phyloP scores from a whole-genome alignment of 805 yeast species.

The Wickerhamomyces bovis region DNA sequence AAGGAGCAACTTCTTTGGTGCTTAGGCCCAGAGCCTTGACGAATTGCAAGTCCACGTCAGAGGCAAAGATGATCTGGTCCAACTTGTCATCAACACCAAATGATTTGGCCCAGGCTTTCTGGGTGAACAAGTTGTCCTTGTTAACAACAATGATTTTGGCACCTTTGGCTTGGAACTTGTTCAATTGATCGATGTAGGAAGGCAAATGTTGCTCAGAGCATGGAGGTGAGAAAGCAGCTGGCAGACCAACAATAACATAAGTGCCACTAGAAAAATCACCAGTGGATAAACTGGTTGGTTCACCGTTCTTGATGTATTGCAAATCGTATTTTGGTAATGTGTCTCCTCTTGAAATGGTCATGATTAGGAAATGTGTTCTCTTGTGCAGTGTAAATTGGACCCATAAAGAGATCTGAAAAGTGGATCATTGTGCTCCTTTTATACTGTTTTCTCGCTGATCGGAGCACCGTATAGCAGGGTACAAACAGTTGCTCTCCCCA shows the following conservation, averaged over 20 bases:
- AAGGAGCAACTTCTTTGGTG: constrained; percentile 44
- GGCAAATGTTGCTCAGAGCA: constrained; percentile 69
- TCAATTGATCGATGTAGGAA: constrained; percentile 34
- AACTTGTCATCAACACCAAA: constrained; percentile 27
- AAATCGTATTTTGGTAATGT: constrained; percentile 19
- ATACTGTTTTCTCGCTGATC: not conserved
- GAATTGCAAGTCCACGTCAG: constrained; percentile 56
- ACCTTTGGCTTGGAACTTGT: constrained; percentile 46
- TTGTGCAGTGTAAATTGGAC: too few relatives aligned
- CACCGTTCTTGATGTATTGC: constrained; percentile 26
- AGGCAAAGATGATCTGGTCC: constrained; percentile 44
- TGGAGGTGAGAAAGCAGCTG: constrained; percentile 86
- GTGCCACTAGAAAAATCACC: constrained; percentile 23
- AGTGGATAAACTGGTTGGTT: constrained; percentile 25
- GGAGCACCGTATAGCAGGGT: not conserved
- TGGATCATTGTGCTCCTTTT: too few relatives aligned
- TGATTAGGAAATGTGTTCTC: not conserved
- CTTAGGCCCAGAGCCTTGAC: constrained; percentile 44
- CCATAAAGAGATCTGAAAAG: too few relatives aligned
- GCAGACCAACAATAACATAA: constrained; percentile 60
- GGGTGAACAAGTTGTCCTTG: constrained; percentile 66
- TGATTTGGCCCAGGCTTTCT: constrained; percentile 52
- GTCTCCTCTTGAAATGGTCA: constrained; percentile 3
- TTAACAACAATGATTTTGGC: constrained; percentile 55
- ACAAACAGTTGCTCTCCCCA: not conserved